Conservation (phyloP, 139 green algal genomes). For the Micractinium sp. region DNA sequence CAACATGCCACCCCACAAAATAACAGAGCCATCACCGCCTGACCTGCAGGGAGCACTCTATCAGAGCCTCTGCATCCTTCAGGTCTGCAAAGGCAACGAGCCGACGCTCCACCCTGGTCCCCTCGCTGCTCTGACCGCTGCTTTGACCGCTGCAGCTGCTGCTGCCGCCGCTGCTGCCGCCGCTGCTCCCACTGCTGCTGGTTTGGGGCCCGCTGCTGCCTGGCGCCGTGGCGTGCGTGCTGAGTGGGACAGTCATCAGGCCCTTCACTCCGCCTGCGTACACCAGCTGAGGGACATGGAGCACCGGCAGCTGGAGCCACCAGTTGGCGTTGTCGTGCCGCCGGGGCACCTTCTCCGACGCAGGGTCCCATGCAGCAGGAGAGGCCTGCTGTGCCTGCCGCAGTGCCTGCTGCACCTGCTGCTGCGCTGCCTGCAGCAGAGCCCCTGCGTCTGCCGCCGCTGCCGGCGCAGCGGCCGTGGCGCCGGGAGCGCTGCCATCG, state of each 20-base stretch:
- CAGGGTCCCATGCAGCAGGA: conserved; percentile 15
- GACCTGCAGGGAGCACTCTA: neutral
- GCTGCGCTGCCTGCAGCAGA: neutral
- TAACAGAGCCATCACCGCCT: neutral
- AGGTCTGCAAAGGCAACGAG: conserved; percentile 27
- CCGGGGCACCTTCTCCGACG: conserved; percentile 1
- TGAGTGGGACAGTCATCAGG: conserved; percentile 15
- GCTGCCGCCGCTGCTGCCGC: neutral
- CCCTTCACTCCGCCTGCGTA: conserved; percentile 21
- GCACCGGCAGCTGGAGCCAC: conserved; percentile 27
- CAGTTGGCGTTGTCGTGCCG: neutral
- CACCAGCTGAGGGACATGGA: conserved; percentile 30
- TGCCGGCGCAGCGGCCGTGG: neutral
- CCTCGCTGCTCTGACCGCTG: neutral
- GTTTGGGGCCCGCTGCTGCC: neutral
- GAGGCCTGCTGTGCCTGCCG: conserved; percentile 6
- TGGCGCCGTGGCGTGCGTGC: neutral
- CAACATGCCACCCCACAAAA: neutral
- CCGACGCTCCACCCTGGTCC: neutral
- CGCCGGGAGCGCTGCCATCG: neutral
- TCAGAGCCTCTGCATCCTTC: conserved; percentile 26
- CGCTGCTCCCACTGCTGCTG: no score
- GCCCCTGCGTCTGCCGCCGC: neutral
- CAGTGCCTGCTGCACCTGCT: neutral
- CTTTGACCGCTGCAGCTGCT: neutral